These are phyloP conservation scores for Alternaria sp. DNA, from an alignment of 2,329 filamentous ascomycete species.

Conservation along the genomic window DNA sequence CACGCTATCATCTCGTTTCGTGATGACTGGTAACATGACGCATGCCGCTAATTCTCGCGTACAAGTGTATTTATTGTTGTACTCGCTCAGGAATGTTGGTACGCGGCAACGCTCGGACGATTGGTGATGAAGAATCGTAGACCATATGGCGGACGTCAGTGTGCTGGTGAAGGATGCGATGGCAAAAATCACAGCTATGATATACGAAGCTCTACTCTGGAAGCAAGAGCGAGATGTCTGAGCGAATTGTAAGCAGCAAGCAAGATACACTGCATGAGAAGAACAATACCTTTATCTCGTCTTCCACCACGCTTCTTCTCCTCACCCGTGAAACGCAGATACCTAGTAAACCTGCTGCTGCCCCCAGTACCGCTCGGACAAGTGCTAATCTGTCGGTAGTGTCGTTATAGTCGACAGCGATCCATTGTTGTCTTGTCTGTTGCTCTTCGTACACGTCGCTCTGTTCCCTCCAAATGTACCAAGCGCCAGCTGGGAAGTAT, in stretches of 20 bases:
- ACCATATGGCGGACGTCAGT: neutral
- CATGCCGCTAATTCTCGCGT: conserved; percentile 6
- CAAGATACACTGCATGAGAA: neutral
- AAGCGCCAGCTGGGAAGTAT: neutral
- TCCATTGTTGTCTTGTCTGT: conserved; percentile 1
- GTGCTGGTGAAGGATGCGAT: neutral
- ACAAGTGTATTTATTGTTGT: neutral
- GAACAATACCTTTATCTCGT: neutral
- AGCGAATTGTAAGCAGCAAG: neutral
- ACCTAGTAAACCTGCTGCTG: neutral
- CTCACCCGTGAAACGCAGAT: neutral
- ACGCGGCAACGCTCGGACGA: neutral
- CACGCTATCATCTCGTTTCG: neutral
- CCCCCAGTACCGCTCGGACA: neutral
- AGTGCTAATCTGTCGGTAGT: neutral
- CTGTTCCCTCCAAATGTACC: conserved; percentile 7
- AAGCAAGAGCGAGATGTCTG: neutral
- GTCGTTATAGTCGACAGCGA: neutral
- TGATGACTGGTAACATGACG: neutral
- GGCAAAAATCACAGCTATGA: neutral
- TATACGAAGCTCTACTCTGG: neutral
- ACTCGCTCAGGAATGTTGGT: neutral
- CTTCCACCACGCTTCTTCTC: neutral
- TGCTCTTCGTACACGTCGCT: neutral
- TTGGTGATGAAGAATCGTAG: neutral